A percentile compares a stretch with the other conserved stretches of the same genome.
These are phyloP conservation scores for Notholithocarpus densiflorus DNA, from an alignment of 306 rosid species.

Conservation along the genomic window DNA sequence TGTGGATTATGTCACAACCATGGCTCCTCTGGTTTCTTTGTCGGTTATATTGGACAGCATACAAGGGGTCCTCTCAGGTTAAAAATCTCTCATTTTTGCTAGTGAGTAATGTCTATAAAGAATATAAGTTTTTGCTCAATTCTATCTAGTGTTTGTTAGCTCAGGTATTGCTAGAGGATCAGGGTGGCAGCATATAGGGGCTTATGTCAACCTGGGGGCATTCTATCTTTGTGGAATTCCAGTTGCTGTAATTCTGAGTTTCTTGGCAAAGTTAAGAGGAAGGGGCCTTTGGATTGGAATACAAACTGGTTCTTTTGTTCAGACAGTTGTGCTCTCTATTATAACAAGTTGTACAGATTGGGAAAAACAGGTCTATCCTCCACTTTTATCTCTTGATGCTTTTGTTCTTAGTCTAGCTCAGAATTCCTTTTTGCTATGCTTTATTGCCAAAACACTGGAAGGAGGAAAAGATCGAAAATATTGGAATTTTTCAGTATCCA, in stretches of 20 bases:
- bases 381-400: neutral
- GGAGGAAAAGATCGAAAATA: too few species aligned
- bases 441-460: neutral
- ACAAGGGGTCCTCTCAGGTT: constrained; percentile 69
- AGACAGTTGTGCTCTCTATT: constrained; percentile 36
- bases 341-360: constrained; percentile 51
- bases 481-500: too few species aligned
- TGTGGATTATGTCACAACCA: constrained; percentile 54
- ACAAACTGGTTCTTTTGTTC: constrained; percentile 52
- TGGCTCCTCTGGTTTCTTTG: constrained; percentile 59
- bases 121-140: neutral
- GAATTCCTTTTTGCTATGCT: neutral
- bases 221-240: constrained; percentile 78
- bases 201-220: constrained; percentile 63
- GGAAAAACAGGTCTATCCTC: constrained; percentile 51
- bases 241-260: constrained; percentile 46
- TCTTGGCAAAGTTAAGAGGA: constrained; percentile 49
- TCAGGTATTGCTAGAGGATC: constrained; percentile 70
- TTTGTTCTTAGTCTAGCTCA: neutral
- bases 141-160: neutral
- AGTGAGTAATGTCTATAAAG: neutral
- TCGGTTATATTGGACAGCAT: constrained; percentile 52
- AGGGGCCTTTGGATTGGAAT: constrained; percentile 76
- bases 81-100: neutral
- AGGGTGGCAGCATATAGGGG: constrained; percentile 79